phyloP scores from a whole-genome alignment of 2,329 filamentous ascomycete species.

The Hypoxylon sp. region DNA sequence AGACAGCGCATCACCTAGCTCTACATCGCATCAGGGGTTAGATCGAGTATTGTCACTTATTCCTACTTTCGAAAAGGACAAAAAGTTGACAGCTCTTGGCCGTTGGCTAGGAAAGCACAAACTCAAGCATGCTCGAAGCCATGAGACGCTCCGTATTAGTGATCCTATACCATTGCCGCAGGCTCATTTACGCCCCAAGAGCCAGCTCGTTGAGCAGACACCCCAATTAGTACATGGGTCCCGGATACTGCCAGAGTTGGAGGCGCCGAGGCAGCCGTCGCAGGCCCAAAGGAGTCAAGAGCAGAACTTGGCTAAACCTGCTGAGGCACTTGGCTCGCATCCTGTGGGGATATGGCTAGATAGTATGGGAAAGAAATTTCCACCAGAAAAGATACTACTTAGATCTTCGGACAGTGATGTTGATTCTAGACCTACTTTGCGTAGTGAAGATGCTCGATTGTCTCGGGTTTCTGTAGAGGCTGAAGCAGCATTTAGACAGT shows the following conservation, averaged over 20 bases:
- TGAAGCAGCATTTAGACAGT: neutral
- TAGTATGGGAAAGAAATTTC: neutral
- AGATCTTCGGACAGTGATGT: neutral
- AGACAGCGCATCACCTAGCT: neutral
- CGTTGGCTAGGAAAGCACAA: slow-evolving; percentile 32
- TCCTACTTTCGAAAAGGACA: slow-evolving; percentile 16
- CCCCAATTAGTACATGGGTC: neutral
- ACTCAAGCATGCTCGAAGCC: slow-evolving; percentile 6
- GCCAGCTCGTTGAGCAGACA: slow-evolving; percentile 6
- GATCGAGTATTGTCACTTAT: slow-evolving; percentile 11
- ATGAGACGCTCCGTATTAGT: slow-evolving; percentile 30
- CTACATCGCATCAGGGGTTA: slow-evolving; percentile 15
- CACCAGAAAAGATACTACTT: neutral
- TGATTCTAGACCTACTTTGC: neutral
- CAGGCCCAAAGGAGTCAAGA: slow-evolving; percentile 6
- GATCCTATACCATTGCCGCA: slow-evolving; percentile 7
- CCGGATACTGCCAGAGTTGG: slow-evolving; percentile 17
- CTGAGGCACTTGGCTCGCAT: slow-evolving; percentile 47
- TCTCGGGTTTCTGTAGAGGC: neutral
- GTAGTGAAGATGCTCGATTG: neutral
- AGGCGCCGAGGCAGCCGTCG: neutral
- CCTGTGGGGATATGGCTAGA: slow-evolving; percentile 22
- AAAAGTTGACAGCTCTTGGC: slow-evolving; percentile 12
- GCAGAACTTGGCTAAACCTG: slow-evolving; percentile 31
- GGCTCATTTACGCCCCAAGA: slow-evolving; percentile 9